phyloP scores from a whole-genome alignment of 2,329 filamentous ascomycete genomes.

The Cladosporium sphaerospermum region DNA sequence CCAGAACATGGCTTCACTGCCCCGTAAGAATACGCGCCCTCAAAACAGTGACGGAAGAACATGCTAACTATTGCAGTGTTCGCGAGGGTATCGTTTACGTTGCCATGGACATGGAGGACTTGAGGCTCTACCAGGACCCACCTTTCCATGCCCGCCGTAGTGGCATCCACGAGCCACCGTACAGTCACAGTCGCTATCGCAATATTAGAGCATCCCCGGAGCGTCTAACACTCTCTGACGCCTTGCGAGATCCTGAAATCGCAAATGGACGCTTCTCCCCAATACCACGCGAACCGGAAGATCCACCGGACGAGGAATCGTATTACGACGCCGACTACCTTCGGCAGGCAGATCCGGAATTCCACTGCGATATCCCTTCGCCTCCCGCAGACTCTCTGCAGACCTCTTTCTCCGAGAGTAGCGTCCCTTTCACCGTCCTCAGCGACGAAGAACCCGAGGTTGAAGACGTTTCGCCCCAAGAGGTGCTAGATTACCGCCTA shows the following conservation, averaged over 20 bases:
- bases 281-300: constrained; percentile 11
- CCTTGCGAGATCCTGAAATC: constrained; percentile 26
- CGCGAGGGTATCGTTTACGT: constrained; percentile 91
- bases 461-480: constrained; percentile 27
- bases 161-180: constrained; percentile 23
- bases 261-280: constrained; percentile 10
- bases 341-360: constrained; percentile 18
- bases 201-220: constrained; percentile 22
- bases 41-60: not conserved
- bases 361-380: constrained; percentile 23
- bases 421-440: constrained; percentile 21
- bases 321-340: constrained; percentile 19
- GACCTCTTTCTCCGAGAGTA: constrained; percentile 14
- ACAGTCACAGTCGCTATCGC: constrained; percentile 20
- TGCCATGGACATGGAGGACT: constrained; percentile 73
- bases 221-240: constrained; percentile 25
- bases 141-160: constrained; percentile 21
- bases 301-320: constrained; percentile 16
- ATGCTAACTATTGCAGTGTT: constrained; percentile 49
- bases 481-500: constrained; percentile 29
- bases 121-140: constrained; percentile 46
- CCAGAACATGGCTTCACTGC: constrained; percentile 75
- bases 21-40: constrained; percentile 57
- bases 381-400: constrained; percentile 14
- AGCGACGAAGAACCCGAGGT: constrained; percentile 27